Percentiles rank a stretch among this genome's conserved stretches.
Evolutionary conservation across 495 filamentous ascomycete genomes (phyloP).

Genomic region (Talaromyces thailandensis): DNA sequence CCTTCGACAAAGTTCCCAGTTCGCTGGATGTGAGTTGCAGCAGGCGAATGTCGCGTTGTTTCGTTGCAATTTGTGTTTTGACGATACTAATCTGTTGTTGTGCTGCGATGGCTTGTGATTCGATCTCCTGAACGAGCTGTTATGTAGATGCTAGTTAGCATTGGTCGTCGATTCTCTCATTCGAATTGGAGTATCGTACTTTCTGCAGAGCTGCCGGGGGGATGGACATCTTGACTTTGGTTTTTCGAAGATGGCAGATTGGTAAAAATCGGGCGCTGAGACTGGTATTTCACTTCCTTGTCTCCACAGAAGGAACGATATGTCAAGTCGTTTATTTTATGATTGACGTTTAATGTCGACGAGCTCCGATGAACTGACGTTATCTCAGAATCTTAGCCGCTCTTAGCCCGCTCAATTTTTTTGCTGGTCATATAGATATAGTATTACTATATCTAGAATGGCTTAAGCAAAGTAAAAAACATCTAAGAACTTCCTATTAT

Average conservation of each 20-base stretch:
- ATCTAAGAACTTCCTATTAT: no score
- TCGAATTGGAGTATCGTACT: slow-evolving; percentile 38
- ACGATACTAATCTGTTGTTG: slow-evolving; percentile 90
- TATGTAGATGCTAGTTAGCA: slow-evolving; percentile 7
- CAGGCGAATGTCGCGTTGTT: slow-evolving; percentile 83
- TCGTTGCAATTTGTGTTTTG: slow-evolving; percentile 73
- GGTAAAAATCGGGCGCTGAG: background rate
- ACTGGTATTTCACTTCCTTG: no score
- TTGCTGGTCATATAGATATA: no score
- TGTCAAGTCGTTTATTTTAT: background rate
- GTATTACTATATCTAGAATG: no score
- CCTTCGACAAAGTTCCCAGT: slow-evolving; percentile 62
- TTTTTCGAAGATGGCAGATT: background rate
- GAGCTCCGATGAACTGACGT: background rate
- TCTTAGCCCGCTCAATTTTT: no score
- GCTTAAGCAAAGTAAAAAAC: no score
- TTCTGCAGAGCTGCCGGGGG: slow-evolving; percentile 93
- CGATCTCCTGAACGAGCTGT: slow-evolving; percentile 90
- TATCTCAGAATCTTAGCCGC: no score
- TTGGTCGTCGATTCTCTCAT: background rate
- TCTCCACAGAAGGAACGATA: background rate
- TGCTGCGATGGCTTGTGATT: slow-evolving; percentile 73
- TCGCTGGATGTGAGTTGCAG: slow-evolving; percentile 82
- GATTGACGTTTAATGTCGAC: background rate
- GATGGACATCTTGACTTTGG: slow-evolving; percentile 66